Conservation (phyloP, 768 basidiomycete genomes). For the Agaricus subrufescens region DNA sequence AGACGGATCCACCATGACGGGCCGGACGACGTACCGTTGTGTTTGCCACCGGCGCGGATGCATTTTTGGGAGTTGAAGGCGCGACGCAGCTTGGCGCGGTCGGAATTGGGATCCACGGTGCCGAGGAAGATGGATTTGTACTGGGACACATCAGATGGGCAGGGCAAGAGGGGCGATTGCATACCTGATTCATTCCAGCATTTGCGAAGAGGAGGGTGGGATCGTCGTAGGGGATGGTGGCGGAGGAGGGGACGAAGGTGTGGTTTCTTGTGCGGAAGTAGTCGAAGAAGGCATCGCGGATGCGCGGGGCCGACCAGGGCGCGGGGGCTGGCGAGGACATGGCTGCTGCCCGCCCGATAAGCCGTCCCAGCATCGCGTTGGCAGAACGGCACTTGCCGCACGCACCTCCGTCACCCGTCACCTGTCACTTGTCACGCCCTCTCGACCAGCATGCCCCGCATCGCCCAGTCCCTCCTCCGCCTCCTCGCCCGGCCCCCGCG, state of each 20-base stretch:
- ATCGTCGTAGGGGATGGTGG: conserved; percentile 96
- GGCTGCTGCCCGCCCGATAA: conserved; percentile 15
- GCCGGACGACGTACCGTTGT: conserved; percentile 63
- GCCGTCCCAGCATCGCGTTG: not conserved
- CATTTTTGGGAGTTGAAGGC: conserved; percentile 98
- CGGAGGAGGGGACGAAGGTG: conserved; percentile 85
- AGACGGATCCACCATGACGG: not conserved
- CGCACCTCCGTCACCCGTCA: conserved; percentile 8
- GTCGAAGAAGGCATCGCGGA: conserved; percentile 87
- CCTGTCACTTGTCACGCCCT: not conserved
- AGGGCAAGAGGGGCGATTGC: conserved; percentile 10
- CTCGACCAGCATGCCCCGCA: conserved; percentile 35
- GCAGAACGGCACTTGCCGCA: conserved; percentile 2
- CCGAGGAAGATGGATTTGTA: conserved; percentile 98
- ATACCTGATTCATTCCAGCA: conserved; percentile 94
- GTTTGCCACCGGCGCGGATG: conserved; percentile 97
- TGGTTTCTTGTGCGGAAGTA: conserved; percentile 81
- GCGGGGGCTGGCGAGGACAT: conserved; percentile 34
- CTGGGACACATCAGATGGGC: conserved; percentile 32
- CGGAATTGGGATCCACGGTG: conserved; percentile 92
- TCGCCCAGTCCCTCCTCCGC: conserved; percentile 32
- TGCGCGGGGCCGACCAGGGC: conserved; percentile 75
- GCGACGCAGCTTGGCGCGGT: conserved; percentile 84
- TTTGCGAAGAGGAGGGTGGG: conserved; percentile 97
- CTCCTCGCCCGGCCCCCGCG: conserved; percentile 30